Base-by-base conservation (phyloP, 129 eudicot species). In the Apium graveolens region DNA sequence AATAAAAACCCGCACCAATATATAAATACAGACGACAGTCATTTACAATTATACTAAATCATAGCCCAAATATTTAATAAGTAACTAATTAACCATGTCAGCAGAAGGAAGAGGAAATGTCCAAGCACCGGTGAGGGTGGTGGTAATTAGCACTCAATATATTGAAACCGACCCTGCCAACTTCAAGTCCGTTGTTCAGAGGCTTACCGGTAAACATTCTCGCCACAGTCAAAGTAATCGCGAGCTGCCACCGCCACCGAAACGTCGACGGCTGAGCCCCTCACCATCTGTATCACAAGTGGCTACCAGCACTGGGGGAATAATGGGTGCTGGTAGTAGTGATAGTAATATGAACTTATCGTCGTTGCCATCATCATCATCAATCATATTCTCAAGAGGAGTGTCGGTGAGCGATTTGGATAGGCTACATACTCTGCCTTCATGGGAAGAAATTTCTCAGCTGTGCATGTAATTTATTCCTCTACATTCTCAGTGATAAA, bases 391-490 rank as follows among this genome's bases (percentile, higher is more conserved):
- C 2, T 24, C 65, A 24, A 55, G 80, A 81, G 87, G 83, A 74
- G 70, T 78, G 83, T 83, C 90, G 21, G 79, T 81, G 65, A 79
- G 81, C 46, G 87, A 86, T 55, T 75, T 86, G 21, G 90, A 84
- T 79, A 81, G 72, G 34, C 48, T 70, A 21, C 44, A 75, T 29
- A 87, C 84, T 73, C 55, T 86, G 2, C 85, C 90, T 55, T 48
- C 83, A 27, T 78, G 81, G 80, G 87, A 86, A 79, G 90, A 86
- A 76, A 70, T 86, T 44, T 42, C 32, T n/a, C 32, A 57, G 32
- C 11, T 57, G 66, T 57, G 62, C 62, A 44, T 44, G 48, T 42
- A 42, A 51, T 51, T 5, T 49, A 49, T 4, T n/a, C n/a, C n/a
- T n/a, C n/a, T n/a, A n/a, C n/a, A n/a, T n/a, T n/a, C n/a, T n/a